These are phyloP conservation scores for Talinum fruticosum DNA, from an alignment of 148 eudicot genomes.

Conservation along the genomic window DNA sequence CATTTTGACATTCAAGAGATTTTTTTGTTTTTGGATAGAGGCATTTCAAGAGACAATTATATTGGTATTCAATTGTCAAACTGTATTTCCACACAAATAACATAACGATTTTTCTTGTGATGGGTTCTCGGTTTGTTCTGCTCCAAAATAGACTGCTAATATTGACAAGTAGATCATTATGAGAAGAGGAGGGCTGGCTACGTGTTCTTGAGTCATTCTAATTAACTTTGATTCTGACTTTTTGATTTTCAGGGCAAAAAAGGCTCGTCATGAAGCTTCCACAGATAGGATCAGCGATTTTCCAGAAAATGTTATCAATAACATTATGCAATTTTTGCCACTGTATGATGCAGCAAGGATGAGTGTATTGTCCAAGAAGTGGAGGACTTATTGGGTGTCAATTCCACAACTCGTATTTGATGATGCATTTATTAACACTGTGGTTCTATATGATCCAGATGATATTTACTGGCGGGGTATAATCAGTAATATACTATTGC, in stretches of 20 bases:
- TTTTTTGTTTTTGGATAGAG: no score
- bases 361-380: constrained; percentile 1
- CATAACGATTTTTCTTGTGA: no score
- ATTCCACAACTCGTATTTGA: background rate
- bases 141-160: no score
- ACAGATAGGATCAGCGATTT: background rate
- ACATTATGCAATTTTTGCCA: background rate
- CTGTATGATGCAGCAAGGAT: background rate
- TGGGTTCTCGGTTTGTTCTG: no score
- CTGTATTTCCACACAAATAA: no score
- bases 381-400: background rate
- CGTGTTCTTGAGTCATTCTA: no score
- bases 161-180: no score
- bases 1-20: no score
- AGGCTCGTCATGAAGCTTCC: background rate
- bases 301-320: background rate
- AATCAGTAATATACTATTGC: background rate
- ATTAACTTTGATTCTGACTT: background rate
- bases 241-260: background rate
- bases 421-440: background rate
- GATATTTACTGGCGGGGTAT: background rate
- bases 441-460: background rate
- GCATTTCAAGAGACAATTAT: no score
- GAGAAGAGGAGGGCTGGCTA: no score
- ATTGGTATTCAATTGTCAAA: no score